Evolutionary conservation across 306 rosid genomes (phyloP).

Genomic region (Vachellia collinsii): DNA sequence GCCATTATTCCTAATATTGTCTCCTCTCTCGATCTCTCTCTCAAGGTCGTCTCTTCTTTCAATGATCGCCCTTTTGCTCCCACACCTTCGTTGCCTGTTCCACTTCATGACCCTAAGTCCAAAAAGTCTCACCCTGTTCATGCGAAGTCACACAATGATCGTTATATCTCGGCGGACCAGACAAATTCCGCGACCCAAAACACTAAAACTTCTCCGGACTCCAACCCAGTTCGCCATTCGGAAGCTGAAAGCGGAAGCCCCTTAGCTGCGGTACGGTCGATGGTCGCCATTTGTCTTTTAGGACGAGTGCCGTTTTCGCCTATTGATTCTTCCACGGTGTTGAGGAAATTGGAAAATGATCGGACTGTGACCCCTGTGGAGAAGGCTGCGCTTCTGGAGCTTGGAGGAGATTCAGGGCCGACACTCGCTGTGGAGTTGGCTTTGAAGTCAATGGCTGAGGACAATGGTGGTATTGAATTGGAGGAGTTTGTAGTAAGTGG

Average conservation of each 20-base stretch:
- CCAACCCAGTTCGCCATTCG: constrained; percentile 30
- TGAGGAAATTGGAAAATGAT: constrained; percentile 85
- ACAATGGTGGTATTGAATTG: constrained; percentile 77
- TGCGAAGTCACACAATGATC: constrained; percentile 34
- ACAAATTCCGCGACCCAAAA: constrained; percentile 43
- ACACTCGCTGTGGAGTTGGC: constrained; percentile 92
- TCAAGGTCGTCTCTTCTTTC: constrained; percentile 75
- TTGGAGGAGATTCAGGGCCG: constrained; percentile 84
- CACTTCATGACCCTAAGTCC: constrained; percentile 65
- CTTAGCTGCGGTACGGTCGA: constrained; percentile 68
- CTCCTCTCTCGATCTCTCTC: constrained; percentile 82
- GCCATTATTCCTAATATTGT: constrained; percentile 67
- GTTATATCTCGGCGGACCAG: constrained; percentile 37
- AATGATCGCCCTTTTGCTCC: constrained; percentile 77
- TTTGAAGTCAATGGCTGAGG: constrained; percentile 87
- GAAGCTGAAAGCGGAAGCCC: constrained; percentile 62
- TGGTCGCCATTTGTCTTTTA: constrained; percentile 81
- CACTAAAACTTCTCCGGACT: constrained; percentile 25
- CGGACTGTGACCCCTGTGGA: constrained; percentile 57
- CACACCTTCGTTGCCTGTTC: constrained; percentile 71
- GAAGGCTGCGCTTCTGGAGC: constrained; percentile 74
- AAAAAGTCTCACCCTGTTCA: constrained; percentile 36
- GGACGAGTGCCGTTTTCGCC: constrained; percentile 82
- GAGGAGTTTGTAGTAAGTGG: constrained; percentile 95
- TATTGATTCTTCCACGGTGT: constrained; percentile 83